phyloP scores from a whole-genome alignment of 2,329 filamentous ascomycete species.

The Neopestalotiopsis sp. region DNA sequence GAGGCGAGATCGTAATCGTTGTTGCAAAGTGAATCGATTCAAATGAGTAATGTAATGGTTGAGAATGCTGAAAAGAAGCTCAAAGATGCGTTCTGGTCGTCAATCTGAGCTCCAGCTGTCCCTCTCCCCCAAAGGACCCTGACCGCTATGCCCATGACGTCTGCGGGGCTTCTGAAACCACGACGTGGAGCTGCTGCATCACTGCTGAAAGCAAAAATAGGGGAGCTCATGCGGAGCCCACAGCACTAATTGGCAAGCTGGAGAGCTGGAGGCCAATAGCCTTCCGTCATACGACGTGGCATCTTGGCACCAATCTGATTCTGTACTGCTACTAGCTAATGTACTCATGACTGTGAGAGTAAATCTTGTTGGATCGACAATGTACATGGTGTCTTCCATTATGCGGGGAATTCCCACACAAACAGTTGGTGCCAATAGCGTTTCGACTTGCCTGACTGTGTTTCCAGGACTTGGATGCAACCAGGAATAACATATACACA shows the following conservation, averaged over 20 bases:
- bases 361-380: too few relatives aligned
- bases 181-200: constrained; percentile 1
- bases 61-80: background rate
- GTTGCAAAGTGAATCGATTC: background rate
- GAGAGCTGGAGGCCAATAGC: background rate
- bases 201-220: background rate
- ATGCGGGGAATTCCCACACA: too few relatives aligned
- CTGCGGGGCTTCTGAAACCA: constrained; percentile 17
- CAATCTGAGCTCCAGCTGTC: background rate
- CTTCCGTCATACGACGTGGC: background rate
- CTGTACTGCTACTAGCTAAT: too few relatives aligned
- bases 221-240: background rate
- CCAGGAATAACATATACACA: too few relatives aligned
- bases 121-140: constrained; percentile 5
- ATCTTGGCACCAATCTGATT: background rate
- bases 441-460: too few relatives aligned
- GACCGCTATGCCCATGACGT: constrained; percentile 9
- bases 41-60: background rate
- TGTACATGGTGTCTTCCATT: too few relatives aligned
- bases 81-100: background rate
- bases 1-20: background rate
- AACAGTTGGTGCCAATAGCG: too few relatives aligned
- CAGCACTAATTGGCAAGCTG: background rate
- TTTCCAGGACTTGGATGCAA: too few relatives aligned
- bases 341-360: too few relatives aligned